These are phyloP conservation scores for Bacidia rubella DNA, from an alignment of 495 filamentous ascomycete species.

Conservation along the genomic window DNA sequence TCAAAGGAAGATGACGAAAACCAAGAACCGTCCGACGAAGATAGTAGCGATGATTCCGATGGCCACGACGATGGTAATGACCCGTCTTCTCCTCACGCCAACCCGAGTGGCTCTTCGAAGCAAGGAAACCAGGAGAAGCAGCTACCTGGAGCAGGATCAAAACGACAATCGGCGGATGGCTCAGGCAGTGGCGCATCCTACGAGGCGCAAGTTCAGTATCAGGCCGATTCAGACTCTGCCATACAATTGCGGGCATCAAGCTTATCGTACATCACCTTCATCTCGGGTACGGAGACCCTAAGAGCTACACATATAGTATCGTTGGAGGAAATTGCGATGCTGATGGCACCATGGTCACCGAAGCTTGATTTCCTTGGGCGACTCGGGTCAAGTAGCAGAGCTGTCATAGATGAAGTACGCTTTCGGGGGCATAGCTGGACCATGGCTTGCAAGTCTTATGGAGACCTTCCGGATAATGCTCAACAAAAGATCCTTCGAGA, in stretches of 20 bases:
- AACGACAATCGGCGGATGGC: not conserved
- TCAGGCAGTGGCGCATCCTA: not conserved
- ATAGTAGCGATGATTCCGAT: not conserved
- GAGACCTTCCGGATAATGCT: too few relatives aligned
- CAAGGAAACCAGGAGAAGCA: not conserved
- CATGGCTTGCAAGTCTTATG: not conserved
- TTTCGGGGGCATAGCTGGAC: not conserved
- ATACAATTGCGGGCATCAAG: not conserved
- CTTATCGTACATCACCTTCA: too few relatives aligned
- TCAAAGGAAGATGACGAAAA: not conserved
- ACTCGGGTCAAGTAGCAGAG: not conserved
- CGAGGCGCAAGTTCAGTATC: not conserved
- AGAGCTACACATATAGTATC: not conserved
- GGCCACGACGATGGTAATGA: not conserved
- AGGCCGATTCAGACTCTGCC: not conserved
- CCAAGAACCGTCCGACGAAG: not conserved
- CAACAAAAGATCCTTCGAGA: not conserved
- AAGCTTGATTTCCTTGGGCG: not conserved
- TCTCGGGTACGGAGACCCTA: not conserved
- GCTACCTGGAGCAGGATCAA: not conserved
- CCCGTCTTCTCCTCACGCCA: not conserved
- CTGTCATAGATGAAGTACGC: slow-evolving; percentile 1
- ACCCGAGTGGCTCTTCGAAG: not conserved
- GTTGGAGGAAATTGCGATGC: not conserved
- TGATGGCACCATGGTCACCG: not conserved